Conservation (phyloP, 306 rosid genomes). For the Fagus crenata region DNA sequence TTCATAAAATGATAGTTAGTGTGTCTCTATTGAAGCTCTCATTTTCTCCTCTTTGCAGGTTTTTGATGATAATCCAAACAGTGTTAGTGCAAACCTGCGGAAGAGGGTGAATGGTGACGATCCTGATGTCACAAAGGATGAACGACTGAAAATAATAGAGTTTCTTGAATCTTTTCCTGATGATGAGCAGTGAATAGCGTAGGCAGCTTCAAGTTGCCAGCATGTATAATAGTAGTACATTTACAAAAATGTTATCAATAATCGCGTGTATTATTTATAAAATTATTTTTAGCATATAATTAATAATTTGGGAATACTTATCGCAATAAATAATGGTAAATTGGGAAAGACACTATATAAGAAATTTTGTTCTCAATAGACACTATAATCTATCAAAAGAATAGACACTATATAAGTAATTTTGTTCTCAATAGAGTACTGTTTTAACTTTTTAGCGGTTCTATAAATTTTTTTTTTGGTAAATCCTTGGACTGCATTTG, state of each 20-base stretch:
- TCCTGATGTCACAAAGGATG: conserved; percentile 60
- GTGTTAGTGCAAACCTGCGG: conserved; percentile 45
- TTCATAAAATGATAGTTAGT: conserved; percentile 7
- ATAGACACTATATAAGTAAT: too few species aligned
- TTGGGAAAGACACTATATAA: too few species aligned
- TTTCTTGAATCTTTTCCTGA: conserved; percentile 63
- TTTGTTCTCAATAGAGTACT: too few species aligned
- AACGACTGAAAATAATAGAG: conserved; percentile 56
- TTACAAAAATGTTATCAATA: not conserved
- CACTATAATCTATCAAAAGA: too few species aligned
- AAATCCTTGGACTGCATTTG: too few species aligned
- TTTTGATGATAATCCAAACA: conserved; percentile 41
- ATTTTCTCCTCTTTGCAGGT: conserved; percentile 45
- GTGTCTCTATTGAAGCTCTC: conserved; percentile 23
- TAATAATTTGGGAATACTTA: too few species aligned
- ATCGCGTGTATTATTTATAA: not conserved
- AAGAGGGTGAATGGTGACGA: conserved; percentile 62
- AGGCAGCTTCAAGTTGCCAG: conserved; percentile 2
- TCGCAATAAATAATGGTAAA: too few species aligned
- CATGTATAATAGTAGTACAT: conserved; percentile 27
- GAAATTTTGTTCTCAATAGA: too few species aligned
- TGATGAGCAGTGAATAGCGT: conserved; percentile 41
- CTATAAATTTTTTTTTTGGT: too few species aligned
- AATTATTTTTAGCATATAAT: too few species aligned
- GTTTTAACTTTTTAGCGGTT: too few species aligned